These are phyloP conservation scores for Aquilaria yunnanensis DNA, from an alignment of 345 rosid species.

Conservation along the genomic window DNA sequence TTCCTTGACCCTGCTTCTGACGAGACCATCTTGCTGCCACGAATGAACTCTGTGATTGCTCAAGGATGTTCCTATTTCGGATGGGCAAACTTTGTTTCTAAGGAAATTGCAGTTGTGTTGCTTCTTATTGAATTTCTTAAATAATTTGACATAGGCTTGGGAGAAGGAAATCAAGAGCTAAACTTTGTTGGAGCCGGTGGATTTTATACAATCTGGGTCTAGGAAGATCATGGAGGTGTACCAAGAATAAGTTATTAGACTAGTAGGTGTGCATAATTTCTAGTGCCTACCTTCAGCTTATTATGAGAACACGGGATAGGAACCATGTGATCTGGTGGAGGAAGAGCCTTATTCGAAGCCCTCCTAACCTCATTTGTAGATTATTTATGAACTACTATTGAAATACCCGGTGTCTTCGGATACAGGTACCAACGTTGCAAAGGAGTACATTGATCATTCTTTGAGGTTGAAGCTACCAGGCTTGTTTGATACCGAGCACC, in stretches of 20 bases:
- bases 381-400: constrained; percentile 70
- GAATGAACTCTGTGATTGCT: constrained; percentile 47
- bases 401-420: constrained; percentile 78
- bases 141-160: constrained; percentile 41
- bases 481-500: constrained; percentile 82
- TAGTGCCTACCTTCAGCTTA: constrained; percentile 72
- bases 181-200: constrained; percentile 67
- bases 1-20: constrained; percentile 12
- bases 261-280: constrained; percentile 59
- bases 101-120: constrained; percentile 76
- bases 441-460: constrained; percentile 69
- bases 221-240: constrained; percentile 60
- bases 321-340: constrained; percentile 64
- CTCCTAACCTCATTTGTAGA: constrained; percentile 85
- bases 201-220: constrained; percentile 71
- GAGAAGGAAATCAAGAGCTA: constrained; percentile 90
- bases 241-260: constrained; percentile 78
- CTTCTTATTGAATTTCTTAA: constrained; percentile 64
- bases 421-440: constrained; percentile 72
- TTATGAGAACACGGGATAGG: constrained; percentile 82
- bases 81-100: constrained; percentile 54
- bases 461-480: constrained; percentile 72
- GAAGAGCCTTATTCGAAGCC: constrained; percentile 88
- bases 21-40: constrained; percentile 27
- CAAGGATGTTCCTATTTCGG: constrained; percentile 57